Conservation (phyloP, 1,284 basidiomycete species). For the Trichosporon inkin region DNA sequence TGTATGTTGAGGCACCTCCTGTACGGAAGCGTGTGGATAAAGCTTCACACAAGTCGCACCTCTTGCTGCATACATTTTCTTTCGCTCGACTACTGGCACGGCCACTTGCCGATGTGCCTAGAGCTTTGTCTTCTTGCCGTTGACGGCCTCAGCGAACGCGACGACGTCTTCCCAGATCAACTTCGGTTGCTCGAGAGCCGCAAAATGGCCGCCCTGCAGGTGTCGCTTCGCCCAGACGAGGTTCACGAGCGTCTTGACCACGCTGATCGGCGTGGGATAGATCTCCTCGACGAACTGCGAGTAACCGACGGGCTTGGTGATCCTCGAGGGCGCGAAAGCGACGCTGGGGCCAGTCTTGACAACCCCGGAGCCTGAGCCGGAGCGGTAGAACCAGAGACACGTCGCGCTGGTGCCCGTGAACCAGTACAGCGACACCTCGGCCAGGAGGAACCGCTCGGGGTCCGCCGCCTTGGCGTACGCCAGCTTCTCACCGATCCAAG, state of each 20-base stretch:
- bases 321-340: constrained; percentile 11
- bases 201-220: constrained; percentile 48
- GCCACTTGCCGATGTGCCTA: neutral
- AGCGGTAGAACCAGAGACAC: constrained; percentile 51
- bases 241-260: constrained; percentile 45
- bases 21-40: too few relatives aligned
- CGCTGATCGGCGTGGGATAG: constrained; percentile 42
- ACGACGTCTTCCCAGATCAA: constrained; percentile 42
- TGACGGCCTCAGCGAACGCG: constrained; percentile 36
- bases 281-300: constrained; percentile 49
- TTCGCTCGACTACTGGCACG: too few relatives aligned
- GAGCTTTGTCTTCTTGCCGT: constrained; percentile 1
- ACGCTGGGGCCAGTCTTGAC: constrained; percentile 14
- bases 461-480: constrained; percentile 11
- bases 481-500: constrained; percentile 53
- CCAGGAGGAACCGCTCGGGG: constrained; percentile 34
- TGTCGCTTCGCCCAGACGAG: constrained; percentile 45
- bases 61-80: too few relatives aligned
- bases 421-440: constrained; percentile 50
- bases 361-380: constrained; percentile 24
- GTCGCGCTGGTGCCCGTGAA: constrained; percentile 49
- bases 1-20: too few relatives aligned
- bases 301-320: constrained; percentile 49
- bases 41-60: too few relatives aligned
- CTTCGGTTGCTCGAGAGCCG: constrained; percentile 52